These are phyloP conservation scores for Porpolomopsis calyptriformis DNA, from an alignment of 768 basidiomycete genomes.

Conservation along the genomic window DNA sequence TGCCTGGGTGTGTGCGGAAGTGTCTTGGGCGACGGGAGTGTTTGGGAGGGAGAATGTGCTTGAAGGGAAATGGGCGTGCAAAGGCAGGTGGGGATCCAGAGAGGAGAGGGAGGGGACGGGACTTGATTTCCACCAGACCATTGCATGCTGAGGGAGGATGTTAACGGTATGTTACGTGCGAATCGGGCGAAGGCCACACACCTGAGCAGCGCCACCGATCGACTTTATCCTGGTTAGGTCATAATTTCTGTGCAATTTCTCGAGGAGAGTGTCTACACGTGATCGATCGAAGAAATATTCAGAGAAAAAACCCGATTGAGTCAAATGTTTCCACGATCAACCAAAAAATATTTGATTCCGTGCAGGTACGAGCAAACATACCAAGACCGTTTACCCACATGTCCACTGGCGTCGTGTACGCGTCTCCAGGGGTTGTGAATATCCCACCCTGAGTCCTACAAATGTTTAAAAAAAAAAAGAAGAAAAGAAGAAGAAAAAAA, in stretches of 20 bases:
- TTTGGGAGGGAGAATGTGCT: conserved; percentile 63
- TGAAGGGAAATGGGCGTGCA: conserved; percentile 58
- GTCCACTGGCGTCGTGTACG: conserved; percentile 79
- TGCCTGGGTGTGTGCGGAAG: conserved; percentile 70
- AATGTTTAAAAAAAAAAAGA: too few relatives aligned
- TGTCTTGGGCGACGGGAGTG: conserved; percentile 68
- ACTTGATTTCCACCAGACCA: conserved; percentile 83
- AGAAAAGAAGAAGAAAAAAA: too few relatives aligned
- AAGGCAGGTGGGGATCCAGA: conserved; percentile 58
- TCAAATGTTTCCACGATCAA: conserved; percentile 15
- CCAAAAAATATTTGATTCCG: conserved; percentile 60
- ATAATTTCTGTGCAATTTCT: conserved; percentile 60
- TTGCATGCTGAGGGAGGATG: conserved; percentile 39
- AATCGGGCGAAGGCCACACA: conserved; percentile 21
- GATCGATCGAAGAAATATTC: conserved; percentile 23
- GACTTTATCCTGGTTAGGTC: conserved; percentile 64
- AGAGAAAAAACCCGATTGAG: conserved; percentile 25
- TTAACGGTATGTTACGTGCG: conserved; percentile 5
- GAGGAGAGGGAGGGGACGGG: conserved; percentile 62
- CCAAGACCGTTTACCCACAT: conserved; percentile 87
- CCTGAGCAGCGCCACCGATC: conserved; percentile 73
- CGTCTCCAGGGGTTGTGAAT: conserved; percentile 78
- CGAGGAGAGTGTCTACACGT: conserved; percentile 50
- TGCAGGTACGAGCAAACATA: conserved; percentile 32
- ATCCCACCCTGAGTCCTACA: conserved; percentile 76